Evolutionary conservation across 73 alveolate species (phyloP).

Genomic region (Breviolum minutum): DNA sequence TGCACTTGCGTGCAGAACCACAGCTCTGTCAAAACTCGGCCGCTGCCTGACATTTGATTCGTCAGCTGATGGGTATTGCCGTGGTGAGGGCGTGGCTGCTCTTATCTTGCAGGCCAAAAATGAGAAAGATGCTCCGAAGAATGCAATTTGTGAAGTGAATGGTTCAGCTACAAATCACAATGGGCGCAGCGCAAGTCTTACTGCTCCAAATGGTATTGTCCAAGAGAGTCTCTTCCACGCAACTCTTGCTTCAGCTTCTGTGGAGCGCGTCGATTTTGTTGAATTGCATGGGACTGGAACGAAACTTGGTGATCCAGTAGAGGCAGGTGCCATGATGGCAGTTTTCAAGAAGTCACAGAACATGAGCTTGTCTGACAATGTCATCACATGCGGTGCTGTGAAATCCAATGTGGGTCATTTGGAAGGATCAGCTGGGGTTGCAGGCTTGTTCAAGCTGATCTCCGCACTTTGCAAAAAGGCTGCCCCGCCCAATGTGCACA

Average conservation of each 20-base stretch:
- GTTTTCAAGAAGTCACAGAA: background rate
- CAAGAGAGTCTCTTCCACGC: background rate
- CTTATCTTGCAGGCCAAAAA: background rate
- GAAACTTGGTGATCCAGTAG: slow-evolving; percentile 30
- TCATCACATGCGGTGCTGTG: background rate
- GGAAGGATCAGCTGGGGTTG: slow-evolving; percentile 38
- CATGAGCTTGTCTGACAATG: too few species aligned
- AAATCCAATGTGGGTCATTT: slow-evolving; percentile 39
- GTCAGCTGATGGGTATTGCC: slow-evolving; percentile 16
- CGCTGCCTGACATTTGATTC: slow-evolving; percentile 48
- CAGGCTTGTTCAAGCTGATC: slow-evolving; percentile 37
- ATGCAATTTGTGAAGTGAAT: background rate
- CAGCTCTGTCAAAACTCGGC: slow-evolving; percentile 5
- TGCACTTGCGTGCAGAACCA: background rate
- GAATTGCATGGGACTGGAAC: slow-evolving; percentile 63
- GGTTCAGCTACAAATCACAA: slow-evolving; percentile 15
- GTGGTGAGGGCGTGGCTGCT: slow-evolving; percentile 49
- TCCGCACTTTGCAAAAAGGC: background rate
- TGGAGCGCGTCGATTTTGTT: background rate
- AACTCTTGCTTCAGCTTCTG: background rate
- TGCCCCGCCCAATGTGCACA: slow-evolving; percentile 47
- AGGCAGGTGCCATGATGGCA: slow-evolving; percentile 13
- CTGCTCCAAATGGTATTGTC: slow-evolving; percentile 33
- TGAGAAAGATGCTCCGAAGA: background rate
- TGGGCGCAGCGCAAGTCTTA: slow-evolving; percentile 51